A percentile compares a stretch with the other conserved stretches of the same genome.
Conservation (phyloP, 2,329 filamentous ascomycete species). For the Xylaria sp. region DNA sequence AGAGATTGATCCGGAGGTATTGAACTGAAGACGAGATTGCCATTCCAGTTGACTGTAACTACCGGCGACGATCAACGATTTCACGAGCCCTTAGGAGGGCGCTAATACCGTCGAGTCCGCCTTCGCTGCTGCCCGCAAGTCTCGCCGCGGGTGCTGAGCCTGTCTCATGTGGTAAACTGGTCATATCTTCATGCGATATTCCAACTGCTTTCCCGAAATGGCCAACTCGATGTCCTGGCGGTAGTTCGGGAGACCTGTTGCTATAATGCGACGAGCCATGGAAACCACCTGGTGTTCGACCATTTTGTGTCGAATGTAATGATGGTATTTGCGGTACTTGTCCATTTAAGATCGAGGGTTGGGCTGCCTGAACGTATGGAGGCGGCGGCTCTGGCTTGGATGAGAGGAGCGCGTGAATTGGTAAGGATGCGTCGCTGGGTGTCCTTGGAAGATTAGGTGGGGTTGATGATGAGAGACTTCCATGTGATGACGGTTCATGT, state of each 20-base stretch:
- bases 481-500: conserved; percentile 52
- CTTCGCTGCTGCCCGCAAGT: conserved; percentile 37
- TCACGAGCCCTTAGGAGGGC: conserved; percentile 68
- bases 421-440: conserved; percentile 61
- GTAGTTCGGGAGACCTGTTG: conserved; percentile 38
- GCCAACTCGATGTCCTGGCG: conserved; percentile 31
- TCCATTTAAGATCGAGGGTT: conserved; percentile 22
- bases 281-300: conserved; percentile 25
- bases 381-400: conserved; percentile 50
- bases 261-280: conserved; percentile 28
- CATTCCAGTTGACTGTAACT: conserved; percentile 1
- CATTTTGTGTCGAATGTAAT: conserved; percentile 36
- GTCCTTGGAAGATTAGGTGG: conserved; percentile 56
- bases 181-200: conserved; percentile 16
- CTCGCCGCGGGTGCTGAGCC: conserved; percentile 30
- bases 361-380: conserved; percentile 32
- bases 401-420: conserved; percentile 64
- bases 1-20: not conserved
- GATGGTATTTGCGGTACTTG: conserved; percentile 38
- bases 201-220: conserved; percentile 24
- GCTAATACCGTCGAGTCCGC: conserved; percentile 65
- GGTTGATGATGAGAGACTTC: conserved; percentile 55
- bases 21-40: not conserved
- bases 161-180: conserved; percentile 33
- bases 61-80: conserved; percentile 61